These are phyloP conservation scores for Tribonema minus DNA, from an alignment of 108 stramenopile species.

Conservation along the genomic window DNA sequence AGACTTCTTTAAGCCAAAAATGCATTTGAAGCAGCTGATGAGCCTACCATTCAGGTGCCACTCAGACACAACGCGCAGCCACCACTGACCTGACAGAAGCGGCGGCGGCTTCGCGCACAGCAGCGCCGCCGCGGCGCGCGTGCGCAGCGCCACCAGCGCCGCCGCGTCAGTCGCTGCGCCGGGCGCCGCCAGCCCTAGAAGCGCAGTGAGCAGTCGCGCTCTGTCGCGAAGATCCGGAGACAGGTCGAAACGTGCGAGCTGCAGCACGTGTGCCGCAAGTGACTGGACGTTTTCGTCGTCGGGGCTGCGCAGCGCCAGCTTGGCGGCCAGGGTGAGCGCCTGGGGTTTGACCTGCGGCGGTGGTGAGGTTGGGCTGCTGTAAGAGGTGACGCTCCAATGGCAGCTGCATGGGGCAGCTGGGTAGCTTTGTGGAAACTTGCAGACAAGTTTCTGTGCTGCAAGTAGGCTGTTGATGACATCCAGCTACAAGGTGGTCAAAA, in stretches of 20 bases:
- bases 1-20: too few species aligned
- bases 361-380: too few species aligned
- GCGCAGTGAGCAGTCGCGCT: slow-evolving; percentile 75
- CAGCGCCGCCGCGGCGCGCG: neutral
- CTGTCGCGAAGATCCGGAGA: slow-evolving; percentile 89
- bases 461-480: too few species aligned
- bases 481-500: too few species aligned
- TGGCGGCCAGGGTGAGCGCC: slow-evolving; percentile 78
- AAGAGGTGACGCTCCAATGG: too few species aligned
- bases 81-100: too few species aligned
- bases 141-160: slow-evolving; percentile 35
- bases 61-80: neutral
- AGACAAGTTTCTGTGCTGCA: too few species aligned
- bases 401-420: too few species aligned
- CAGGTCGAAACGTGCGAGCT: slow-evolving; percentile 83
- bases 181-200: slow-evolving; percentile 62
- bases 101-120: neutral
- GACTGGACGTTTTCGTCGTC: slow-evolving; percentile 48
- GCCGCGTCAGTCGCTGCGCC: slow-evolving; percentile 46
- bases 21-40: too few species aligned
- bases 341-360: neutral
- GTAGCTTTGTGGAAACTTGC: too few species aligned
- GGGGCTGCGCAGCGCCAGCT: slow-evolving; percentile 56
- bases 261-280: slow-evolving; percentile 81
- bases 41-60: too few species aligned